Conservation (phyloP, 257 asterid genomes). For the Jasminum sambac region DNA sequence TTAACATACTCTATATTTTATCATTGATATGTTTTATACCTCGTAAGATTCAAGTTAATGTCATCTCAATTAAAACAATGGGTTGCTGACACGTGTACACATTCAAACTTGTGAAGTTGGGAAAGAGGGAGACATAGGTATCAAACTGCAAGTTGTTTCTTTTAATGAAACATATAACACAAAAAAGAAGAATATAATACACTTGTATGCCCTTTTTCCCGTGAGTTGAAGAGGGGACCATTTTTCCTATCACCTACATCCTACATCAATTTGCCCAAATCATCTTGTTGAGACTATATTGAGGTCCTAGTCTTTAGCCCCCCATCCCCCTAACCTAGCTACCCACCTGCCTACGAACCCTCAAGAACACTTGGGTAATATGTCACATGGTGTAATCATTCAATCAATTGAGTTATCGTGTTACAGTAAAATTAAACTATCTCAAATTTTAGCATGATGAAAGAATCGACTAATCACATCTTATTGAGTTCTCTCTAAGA, state of each 20-base stretch:
- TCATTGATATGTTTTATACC: background rate
- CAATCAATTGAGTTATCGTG: no score
- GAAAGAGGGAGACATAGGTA: conserved; percentile 18
- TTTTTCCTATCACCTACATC: background rate
- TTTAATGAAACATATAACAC: conserved; percentile 61
- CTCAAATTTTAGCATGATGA: no score
- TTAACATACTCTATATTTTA: no score
- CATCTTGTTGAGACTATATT: background rate
- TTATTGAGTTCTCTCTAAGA: no score
- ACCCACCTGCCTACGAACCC: no score
- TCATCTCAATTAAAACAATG: background rate
- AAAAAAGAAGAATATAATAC: conserved; percentile 23
- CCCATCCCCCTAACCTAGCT: background rate
- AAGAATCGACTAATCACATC: no score
- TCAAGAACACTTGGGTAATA: no score
- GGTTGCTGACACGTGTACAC: background rate
- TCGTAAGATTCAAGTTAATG: background rate
- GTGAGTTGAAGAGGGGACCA: conserved; percentile 28
- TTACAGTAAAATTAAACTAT: no score
- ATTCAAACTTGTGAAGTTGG: background rate
- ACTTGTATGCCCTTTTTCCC: background rate
- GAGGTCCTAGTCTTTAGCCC: background rate
- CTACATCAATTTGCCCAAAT: background rate
- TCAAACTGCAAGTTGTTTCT: conserved; percentile 52
- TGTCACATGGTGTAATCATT: no score